Evolutionary conservation across 176 grass and related monocot genomes (phyloP).

Genomic region (Echinochloa phyllopogon): DNA sequence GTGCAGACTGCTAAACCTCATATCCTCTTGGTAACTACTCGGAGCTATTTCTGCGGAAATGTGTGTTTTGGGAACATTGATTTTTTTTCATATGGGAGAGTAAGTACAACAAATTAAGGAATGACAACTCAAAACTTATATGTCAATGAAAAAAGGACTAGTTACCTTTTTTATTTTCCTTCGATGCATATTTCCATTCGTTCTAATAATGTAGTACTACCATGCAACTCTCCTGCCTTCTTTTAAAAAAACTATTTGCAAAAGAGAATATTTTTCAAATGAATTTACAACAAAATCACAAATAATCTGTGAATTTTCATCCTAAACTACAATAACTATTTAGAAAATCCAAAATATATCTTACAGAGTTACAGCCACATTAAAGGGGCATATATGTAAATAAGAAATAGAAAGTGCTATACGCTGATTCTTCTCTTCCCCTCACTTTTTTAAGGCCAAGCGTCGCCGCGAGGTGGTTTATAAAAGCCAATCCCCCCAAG

Average conservation of each 20-base stretch:
- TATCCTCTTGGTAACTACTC: not conserved
- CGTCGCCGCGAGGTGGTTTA: slow-evolving; percentile 29
- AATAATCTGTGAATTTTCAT: not conserved
- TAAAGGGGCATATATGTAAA: not conserved
- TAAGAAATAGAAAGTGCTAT: not conserved
- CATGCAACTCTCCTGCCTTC: too few relatives aligned
- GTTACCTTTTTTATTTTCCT: not conserved
- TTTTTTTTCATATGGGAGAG: not conserved
- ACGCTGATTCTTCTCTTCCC: not conserved
- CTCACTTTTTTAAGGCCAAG: not conserved
- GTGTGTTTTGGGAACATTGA: not conserved
- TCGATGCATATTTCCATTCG: too few relatives aligned
- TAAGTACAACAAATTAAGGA: not conserved
- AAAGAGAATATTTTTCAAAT: not conserved
- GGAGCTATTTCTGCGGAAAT: not conserved
- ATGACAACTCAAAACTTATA: not conserved
- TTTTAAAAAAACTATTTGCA: not conserved
- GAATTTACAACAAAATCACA: not conserved
- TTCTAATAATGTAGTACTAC: too few relatives aligned
- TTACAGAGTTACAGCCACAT: not conserved
- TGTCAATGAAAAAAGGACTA: not conserved
- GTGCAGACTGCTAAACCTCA: not conserved
- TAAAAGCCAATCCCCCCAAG: slow-evolving; percentile 45
- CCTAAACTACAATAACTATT: not conserved
- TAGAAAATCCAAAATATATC: not conserved